Evolutionary conservation across 495 filamentous ascomycete species (phyloP).

Genomic region (Hyaloscypha variabilis): DNA sequence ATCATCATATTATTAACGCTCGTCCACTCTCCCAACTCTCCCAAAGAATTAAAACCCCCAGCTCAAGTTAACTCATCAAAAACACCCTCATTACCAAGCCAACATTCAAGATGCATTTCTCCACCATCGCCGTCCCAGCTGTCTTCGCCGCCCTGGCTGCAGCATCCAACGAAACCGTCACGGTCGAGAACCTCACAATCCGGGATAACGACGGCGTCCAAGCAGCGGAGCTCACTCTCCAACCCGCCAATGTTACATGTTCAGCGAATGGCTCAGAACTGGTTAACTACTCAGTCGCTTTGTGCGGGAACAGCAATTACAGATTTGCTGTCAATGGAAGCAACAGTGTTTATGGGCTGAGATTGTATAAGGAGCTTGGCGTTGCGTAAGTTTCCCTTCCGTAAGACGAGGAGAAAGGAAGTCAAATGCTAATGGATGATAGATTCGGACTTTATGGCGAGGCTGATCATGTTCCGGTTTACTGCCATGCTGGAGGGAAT

Average conservation of each 20-base stretch:
- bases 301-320: conserved; percentile 6
- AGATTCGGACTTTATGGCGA: conserved; percentile 11
- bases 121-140: conserved; percentile 14
- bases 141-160: conserved; percentile 10
- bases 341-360: conserved; percentile 2
- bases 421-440: background rate
- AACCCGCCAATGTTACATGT: conserved; percentile 11
- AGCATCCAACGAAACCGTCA: conserved; percentile 7
- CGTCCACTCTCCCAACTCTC: no score
- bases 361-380: conserved; percentile 9
- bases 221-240: background rate
- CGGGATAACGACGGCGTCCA: conserved; percentile 4
- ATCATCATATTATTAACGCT: no score
- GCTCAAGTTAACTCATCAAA: no score
- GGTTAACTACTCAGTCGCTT: background rate
- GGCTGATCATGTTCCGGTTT: background rate
- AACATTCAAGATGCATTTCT: conserved; percentile 21
- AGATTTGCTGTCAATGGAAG: background rate
- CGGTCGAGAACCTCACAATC: conserved; percentile 5
- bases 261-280: background rate
- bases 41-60: no score
- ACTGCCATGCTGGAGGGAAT: conserved; percentile 7
- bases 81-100: no score
- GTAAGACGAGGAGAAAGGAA: background rate
- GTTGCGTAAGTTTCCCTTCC: conserved; percentile 8